Conservation (phyloP, 108 stramenopile genomes). For the Fragilariopsis cylindrus region DNA sequence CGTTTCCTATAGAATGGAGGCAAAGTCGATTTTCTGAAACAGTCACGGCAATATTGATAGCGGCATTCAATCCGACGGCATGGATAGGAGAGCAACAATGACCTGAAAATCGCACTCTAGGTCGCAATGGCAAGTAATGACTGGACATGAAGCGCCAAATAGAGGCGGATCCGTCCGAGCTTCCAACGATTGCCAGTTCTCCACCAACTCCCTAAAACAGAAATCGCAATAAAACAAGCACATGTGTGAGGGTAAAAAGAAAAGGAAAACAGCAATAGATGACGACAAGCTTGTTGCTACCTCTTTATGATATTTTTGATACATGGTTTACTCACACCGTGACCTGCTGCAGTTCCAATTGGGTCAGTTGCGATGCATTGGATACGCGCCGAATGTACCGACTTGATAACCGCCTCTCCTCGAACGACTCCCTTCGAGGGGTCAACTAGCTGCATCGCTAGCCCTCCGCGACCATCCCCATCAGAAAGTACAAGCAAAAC, state of each 20-base stretch:
- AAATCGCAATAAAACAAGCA: no score
- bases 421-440: conserved; percentile 75
- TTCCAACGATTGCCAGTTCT: conserved; percentile 85
- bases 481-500: conserved; percentile 83
- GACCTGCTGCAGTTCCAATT: conserved; percentile 80
- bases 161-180: conserved; percentile 76
- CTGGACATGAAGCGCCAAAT: conserved; percentile 90
- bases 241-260: no score
- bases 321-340: conserved; percentile 31
- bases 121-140: conserved; percentile 81
- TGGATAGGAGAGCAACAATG: conserved; percentile 66
- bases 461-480: conserved; percentile 75
- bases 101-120: conserved; percentile 67
- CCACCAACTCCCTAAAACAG: conserved; percentile 64
- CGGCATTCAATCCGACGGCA: conserved; percentile 67
- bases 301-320: no score
- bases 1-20: conserved; percentile 82
- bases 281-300: no score
- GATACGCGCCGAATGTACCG: conserved; percentile 71
- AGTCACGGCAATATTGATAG: conserved; percentile 77
- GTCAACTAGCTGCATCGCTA: conserved; percentile 86
- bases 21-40: conserved; percentile 68
- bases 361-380: conserved; percentile 83
- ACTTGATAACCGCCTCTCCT: conserved; percentile 72
- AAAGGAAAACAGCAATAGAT: no score